A percentile compares a stretch with the other conserved stretches of the same genome.
phyloP scores from a whole-genome alignment of 768 basidiomycete species.

The Boletus huronensis region DNA sequence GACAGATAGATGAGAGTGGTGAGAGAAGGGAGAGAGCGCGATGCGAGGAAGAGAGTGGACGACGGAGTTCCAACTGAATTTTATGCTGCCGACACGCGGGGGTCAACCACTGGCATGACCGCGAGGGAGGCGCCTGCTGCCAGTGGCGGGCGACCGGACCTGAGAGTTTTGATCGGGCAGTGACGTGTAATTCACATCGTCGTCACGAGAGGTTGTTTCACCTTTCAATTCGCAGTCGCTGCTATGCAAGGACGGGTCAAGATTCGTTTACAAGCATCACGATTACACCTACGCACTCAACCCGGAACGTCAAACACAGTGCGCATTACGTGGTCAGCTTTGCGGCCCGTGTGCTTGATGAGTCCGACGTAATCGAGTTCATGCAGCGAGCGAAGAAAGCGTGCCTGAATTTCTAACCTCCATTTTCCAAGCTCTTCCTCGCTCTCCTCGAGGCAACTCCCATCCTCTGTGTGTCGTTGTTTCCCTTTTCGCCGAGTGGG shows the following conservation, averaged over 20 bases:
- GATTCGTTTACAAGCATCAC: not conserved
- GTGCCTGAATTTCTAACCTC: conserved; percentile 66
- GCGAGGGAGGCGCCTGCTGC: not conserved
- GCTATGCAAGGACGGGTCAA: conserved; percentile 10
- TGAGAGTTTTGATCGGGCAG: not conserved
- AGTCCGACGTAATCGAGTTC: conserved; percentile 81
- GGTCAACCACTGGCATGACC: no score
- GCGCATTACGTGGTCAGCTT: conserved; percentile 70
- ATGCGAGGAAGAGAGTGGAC: no score
- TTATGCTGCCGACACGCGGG: conserved; percentile 1
- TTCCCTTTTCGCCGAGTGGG: conserved; percentile 26
- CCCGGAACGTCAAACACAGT: conserved; percentile 52
- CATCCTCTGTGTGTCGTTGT: conserved; percentile 24
- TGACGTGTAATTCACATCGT: conserved; percentile 1
- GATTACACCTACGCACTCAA: conserved; percentile 21
- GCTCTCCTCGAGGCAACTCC: conserved; percentile 18
- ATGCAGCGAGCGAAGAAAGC: conserved; percentile 77
- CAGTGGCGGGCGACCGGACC: not conserved
- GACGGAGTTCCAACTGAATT: conserved; percentile 34
- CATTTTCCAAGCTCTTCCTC: conserved; percentile 46
- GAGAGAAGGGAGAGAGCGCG: not conserved
- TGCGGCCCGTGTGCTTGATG: conserved; percentile 74
- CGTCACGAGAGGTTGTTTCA: not conserved
- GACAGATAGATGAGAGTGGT: not conserved
- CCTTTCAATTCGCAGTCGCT: not conserved